Evolutionary conservation across 352 stramenopile species (phyloP).

Genomic region (Phytophthora gonapodyides): DNA sequence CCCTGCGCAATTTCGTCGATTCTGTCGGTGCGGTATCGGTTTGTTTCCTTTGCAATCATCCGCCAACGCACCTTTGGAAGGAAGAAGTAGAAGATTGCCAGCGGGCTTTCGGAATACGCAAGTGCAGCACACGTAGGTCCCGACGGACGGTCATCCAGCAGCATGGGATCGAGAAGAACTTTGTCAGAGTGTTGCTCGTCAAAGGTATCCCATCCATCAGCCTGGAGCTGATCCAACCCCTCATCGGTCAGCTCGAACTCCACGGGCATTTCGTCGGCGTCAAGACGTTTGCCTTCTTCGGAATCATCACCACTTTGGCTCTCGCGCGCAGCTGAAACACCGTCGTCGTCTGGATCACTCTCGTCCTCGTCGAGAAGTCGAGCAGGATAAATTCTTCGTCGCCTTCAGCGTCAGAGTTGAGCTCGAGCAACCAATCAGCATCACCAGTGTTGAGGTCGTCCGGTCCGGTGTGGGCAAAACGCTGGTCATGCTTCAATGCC

Average conservation of each 20-base stretch:
- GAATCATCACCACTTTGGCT: not conserved
- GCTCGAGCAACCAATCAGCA: no score
- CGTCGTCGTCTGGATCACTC: not conserved
- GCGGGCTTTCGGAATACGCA: not conserved
- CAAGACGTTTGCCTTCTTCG: no score
- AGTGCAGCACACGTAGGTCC: not conserved
- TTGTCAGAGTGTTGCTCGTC: not conserved
- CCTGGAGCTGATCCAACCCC: not conserved
- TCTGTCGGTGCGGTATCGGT: not conserved
- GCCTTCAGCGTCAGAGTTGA: no score
- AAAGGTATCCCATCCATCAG: not conserved
- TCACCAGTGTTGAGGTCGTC: no score
- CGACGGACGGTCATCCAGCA: not conserved
- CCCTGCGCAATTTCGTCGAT: not conserved
- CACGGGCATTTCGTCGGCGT: not conserved
- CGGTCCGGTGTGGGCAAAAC: no score
- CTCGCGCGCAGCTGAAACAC: not conserved
- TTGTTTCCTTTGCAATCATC: slow-evolving; percentile 5
- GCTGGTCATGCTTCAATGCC: not conserved
- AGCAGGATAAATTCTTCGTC: no score
- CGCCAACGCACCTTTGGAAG: slow-evolving; percentile 3
- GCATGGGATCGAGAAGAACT: not conserved
- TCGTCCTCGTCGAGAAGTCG: not conserved
- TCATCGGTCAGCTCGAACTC: slow-evolving; percentile 1
- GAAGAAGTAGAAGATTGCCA: slow-evolving; percentile 12